Evolutionary conservation across 2,329 filamentous ascomycete genomes (phyloP), one percentile per base, ranked within the genome.

Genomic region (Nemania sp.): DNA sequence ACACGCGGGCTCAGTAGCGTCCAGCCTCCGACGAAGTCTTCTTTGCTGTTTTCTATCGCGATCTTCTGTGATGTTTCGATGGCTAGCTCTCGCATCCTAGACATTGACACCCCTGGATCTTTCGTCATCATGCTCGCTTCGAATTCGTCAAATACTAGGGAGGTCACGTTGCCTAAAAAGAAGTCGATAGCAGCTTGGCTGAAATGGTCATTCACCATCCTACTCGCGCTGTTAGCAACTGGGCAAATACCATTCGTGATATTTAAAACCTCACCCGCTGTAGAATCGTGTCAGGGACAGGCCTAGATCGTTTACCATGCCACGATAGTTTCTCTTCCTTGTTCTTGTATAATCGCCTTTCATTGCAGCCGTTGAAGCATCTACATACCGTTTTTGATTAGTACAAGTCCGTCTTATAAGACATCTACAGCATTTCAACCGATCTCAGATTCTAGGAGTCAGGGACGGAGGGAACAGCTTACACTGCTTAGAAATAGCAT

Each of bases 201-300:
- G 76, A 98, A 98, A 75, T 96, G 97, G 76, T 99, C 95, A 68
- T 96, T 97, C 66, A 99, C 92, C 76, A 98, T 95, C 67, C 97
- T 98, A 6, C 20, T 29, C 34, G 35, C 2, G 12, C 10, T 34
- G 21, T 51, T 47, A 56, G 54, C 45, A n/a, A 21, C 37, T 66
- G 34, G 66, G 55, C 11, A 17, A 6, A 17, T 1, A 29, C 7
- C 49, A 13, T 17, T 32, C 34, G 4, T 2, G 25, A 25, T 3
- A 20, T 32, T 45, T 12, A 9, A 20, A 5, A 7, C 71, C 83
- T 72, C 75, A 88, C 86, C 86, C 86, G 59, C 84, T 88, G 67
- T 87, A 88, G 62, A 88, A 86, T 42, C 91, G 81, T 25, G 91
- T 94, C 43, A 99, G 80, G 0, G 93, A 97, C 51, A 98, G 81